These are phyloP conservation scores for Bacidia gigantensis DNA, from an alignment of 495 filamentous ascomycete genomes.

Conservation along the genomic window DNA sequence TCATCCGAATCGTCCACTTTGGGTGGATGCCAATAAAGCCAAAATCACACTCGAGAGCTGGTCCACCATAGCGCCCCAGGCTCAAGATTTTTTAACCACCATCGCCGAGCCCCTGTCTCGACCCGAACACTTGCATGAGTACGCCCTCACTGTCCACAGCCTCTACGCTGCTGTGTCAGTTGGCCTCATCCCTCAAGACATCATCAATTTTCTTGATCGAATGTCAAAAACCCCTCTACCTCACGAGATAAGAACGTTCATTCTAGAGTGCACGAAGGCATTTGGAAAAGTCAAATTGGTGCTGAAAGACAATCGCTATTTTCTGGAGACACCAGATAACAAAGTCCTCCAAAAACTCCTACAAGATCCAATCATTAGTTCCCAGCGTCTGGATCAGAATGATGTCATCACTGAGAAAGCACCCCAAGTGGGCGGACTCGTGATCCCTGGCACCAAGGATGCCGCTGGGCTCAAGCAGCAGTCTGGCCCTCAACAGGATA, in stretches of 20 bases:
- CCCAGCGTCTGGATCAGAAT: conserved; percentile 48
- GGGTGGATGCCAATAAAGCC: conserved; percentile 73
- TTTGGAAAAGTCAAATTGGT: conserved; percentile 96
- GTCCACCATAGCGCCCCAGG: conserved; percentile 67
- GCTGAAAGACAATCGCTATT: conserved; percentile 85
- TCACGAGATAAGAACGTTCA: conserved; percentile 61
- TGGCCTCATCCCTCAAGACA: conserved; percentile 73
- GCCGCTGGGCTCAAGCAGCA: conserved; percentile 71
- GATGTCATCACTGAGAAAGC: conserved; percentile 68
- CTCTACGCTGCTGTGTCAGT: conserved; percentile 92
- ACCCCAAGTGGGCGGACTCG: conserved; percentile 75
- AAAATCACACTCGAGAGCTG: conserved; percentile 94
- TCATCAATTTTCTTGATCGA: conserved; percentile 73
- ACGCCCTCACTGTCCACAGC: conserved; percentile 78
- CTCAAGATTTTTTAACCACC: conserved; percentile 88
- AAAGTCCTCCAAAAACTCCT: conserved; percentile 71
- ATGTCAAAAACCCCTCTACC: conserved; percentile 80
- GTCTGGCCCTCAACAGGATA: conserved; percentile 29
- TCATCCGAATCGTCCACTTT: conserved; percentile 76
- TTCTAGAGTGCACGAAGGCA: conserved; percentile 69
- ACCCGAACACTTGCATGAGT: conserved; percentile 82
- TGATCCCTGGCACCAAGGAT: conserved; percentile 90
- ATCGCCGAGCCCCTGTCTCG: conserved; percentile 88
- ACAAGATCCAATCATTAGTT: conserved; percentile 55
- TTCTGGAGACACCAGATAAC: conserved; percentile 80